Conservation (phyloP, 2,329 filamentous ascomycete species). For the Sporothrix euskadiensis region DNA sequence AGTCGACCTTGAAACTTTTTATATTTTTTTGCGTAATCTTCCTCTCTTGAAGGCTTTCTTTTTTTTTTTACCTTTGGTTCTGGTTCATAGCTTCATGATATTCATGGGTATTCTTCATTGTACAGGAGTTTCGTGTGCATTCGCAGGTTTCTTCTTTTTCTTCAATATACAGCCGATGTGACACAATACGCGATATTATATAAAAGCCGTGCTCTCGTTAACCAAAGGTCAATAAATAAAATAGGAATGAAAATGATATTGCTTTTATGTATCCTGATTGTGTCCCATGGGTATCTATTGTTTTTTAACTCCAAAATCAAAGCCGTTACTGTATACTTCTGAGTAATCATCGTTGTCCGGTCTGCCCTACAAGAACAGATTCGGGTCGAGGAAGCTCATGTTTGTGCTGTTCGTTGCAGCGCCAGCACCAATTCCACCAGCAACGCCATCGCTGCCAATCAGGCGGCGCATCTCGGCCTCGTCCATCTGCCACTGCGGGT, state of each 20-base stretch:
- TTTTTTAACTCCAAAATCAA: constrained; percentile 7
- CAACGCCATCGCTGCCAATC: constrained; percentile 32
- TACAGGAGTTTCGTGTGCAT: not conserved
- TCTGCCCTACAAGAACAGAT: constrained; percentile 27
- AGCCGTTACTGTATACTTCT: not conserved
- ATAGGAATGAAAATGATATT: not conserved
- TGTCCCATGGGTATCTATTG: not conserved
- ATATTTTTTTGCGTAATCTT: not conserved
- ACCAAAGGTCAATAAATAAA: too few species aligned
- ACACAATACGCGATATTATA: too few species aligned
- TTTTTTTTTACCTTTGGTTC: not conserved
- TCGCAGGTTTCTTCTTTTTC: not conserved
- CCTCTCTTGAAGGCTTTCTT: not conserved
- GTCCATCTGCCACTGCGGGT: constrained; percentile 34
- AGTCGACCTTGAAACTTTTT: too few species aligned
- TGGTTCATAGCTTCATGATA: not conserved
- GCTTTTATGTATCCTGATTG: not conserved
- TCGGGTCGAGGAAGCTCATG: constrained; percentile 27
- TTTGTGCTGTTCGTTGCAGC: not conserved
- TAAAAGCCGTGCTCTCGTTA: too few species aligned
- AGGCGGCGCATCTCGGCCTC: constrained; percentile 37
- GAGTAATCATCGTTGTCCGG: not conserved
- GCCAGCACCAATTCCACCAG: not conserved
- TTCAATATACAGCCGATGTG: not conserved
- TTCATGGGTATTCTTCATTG: not conserved